Evolutionary conservation across 2,329 filamentous ascomycete species (phyloP), one percentile per base, ranked within the genome.

Genomic region (Chaetomiaceae sp.): DNA sequence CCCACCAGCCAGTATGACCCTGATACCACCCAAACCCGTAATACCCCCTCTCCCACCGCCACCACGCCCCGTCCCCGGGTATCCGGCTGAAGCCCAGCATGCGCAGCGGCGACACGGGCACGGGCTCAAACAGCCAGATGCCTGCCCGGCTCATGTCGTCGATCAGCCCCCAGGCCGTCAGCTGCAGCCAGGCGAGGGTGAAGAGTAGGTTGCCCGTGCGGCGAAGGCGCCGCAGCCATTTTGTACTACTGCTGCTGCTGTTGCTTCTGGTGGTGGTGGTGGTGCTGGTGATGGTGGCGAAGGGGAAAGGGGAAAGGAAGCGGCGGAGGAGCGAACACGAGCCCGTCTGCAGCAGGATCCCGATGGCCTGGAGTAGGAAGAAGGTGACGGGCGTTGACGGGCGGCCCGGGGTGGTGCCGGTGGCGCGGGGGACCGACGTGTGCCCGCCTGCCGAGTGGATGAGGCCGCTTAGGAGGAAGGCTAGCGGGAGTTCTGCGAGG

Each of bases 71-170:
- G 0, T 87, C 83, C 0, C 78, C 80, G 16, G 75, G 68, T 34
- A 42, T 2, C 0, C 6, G 1, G 13, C 86, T 87, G 30, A 85
- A 73, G 0, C 87, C 85, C 14, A 91, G 30, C 2, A 77, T 80
- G 23, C 89, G 75, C n/a, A 90, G 64, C 1, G 78, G 65, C 49
- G 89, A 95, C 8, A 92, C 59, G 0, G 90, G 89, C n/a, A 95
- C 70, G 0, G 90, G 89, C 68, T 96, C 90, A 56, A 83, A 82
- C 13, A 95, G 69, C 87, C 88, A 96, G 0, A 95, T 64, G 0
- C 89, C 90, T 1, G 82, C 79, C 10, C 78, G 75, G 0, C 85
- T 79, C 65, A 95, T 84, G 63, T 96, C 91, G 64, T 95, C 82
- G 10, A 83, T 74, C n/a, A 96, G 75, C 32, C 84, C 67, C 36